Conservation (phyloP, 2,329 filamentous ascomycete species). For the Xylaria sp. region DNA sequence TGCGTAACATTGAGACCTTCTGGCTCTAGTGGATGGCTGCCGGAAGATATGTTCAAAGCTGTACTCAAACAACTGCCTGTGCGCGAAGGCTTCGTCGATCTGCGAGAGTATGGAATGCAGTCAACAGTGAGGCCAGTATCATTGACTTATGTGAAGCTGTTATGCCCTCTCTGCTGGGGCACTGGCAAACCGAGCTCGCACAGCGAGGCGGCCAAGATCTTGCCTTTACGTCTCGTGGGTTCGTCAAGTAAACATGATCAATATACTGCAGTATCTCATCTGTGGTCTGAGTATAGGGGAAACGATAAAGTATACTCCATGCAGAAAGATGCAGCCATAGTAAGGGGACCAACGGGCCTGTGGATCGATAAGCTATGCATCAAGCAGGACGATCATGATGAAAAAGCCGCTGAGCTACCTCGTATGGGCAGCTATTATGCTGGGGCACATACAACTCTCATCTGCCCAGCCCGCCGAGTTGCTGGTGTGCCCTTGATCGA, state of each 20-base stretch:
- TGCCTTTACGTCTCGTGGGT: constrained; percentile 7
- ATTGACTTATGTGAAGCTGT: not conserved
- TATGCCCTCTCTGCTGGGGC: constrained; percentile 17
- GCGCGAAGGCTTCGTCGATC: constrained; percentile 12
- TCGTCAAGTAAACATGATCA: not conserved
- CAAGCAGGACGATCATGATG: constrained; percentile 11
- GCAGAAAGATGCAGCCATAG: constrained; percentile 2
- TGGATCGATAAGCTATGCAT: constrained; percentile 19
- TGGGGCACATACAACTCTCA: constrained; percentile 8
- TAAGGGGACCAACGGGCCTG: constrained; percentile 12
- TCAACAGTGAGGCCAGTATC: constrained; percentile 3
- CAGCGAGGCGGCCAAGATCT: not conserved
- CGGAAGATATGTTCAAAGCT: not conserved
- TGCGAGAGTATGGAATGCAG: constrained; percentile 11
- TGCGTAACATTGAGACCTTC: not conserved
- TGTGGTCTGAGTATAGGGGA: constrained; percentile 11
- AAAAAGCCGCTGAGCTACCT: constrained; percentile 13
- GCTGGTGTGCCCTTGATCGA: not conserved
- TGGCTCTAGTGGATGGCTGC: constrained; percentile 5
- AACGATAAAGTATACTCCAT: constrained; percentile 1
- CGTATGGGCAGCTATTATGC: constrained; percentile 17
- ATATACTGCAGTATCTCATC: constrained; percentile 12
- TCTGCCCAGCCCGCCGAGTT: not conserved
- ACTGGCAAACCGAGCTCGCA: not conserved
- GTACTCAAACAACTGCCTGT: not conserved